Evolutionary conservation across 441 rosid genomes (phyloP), one percentile per base, ranked within the genome.

Genomic region (Arabidopsis hybrid): DNA sequence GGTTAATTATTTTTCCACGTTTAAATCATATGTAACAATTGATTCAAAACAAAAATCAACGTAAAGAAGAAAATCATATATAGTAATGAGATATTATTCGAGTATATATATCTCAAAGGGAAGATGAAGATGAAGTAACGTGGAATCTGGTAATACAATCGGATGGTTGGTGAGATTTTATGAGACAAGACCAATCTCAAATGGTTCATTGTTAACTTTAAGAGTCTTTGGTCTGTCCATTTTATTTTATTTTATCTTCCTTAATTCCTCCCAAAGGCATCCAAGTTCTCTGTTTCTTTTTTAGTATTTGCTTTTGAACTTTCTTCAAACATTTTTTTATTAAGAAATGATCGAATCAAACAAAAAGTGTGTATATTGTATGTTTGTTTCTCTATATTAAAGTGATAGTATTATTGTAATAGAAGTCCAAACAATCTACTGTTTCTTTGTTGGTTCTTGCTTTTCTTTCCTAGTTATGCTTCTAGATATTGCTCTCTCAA

Each of bases 211-310:
- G 6, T 62, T 43, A 43, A 43, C 73, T 14, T 67, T 51, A 26
- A 53, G 58, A 4, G 75, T 76, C n/a, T 70, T 62, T 67, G 59
- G 45, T 76, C 66, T 62, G 26, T 61, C 59, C 45, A 18, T 62
- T 59, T 67, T 42, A 10, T 40, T 18, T 35, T 31, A 16, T 42
- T 40, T 34, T 38, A 36, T 74, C 45, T 53, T 55, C 59, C 29
- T 13, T 51, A 68, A 36, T 46, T 43, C 64, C 51, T 61, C 59
- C 21, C 69, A 55, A 62, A 75, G 43, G 51, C 74, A 62, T 76
- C 72, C 57, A 70, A 70, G 50, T 76, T 71, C 63, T 71, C 72
- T 42, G 68, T 65, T 67, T 71, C 67, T 58, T 53, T 60, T 50
- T 60, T 31, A 45, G 16, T 60, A 50, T 57, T 65, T 49, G 32